These are phyloP conservation scores for Tolypocladium tundrense DNA, from an alignment of 2,329 filamentous ascomycete species.

Conservation along the genomic window DNA sequence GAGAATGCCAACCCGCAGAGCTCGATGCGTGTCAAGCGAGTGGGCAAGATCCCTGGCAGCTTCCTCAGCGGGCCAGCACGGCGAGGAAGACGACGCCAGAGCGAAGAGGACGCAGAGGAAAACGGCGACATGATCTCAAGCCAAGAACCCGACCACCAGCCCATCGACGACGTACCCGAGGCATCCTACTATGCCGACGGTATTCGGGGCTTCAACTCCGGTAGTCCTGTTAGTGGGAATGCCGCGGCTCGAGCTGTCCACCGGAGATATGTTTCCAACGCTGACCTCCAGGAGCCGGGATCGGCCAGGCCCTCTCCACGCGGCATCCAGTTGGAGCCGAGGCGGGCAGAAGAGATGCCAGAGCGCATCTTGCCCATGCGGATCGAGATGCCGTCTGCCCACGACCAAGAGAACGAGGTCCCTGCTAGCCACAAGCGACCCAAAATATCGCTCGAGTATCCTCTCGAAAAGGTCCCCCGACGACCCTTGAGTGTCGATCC, in stretches of 20 bases:
- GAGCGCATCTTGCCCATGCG: conserved; percentile 19
- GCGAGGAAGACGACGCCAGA: conserved; percentile 57
- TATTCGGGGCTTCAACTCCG: conserved; percentile 42
- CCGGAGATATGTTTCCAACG: conserved; percentile 27
- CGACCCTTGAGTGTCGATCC: conserved; percentile 38
- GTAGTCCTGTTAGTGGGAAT: conserved; percentile 45
- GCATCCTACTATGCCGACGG: conserved; percentile 34
- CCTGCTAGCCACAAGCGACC: conserved; percentile 57
- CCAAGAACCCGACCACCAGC: conserved; percentile 32
- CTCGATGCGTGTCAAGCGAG: conserved; percentile 67
- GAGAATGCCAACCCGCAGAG: conserved; percentile 59
- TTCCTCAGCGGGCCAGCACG: conserved; percentile 74
- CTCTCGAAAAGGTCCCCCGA: conserved; percentile 45
- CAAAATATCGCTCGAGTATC: conserved; percentile 43
- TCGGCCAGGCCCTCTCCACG: conserved; percentile 21
- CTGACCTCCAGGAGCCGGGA: conserved; percentile 21
- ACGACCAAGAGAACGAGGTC: conserved; percentile 80
- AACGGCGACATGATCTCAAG: conserved; percentile 28
- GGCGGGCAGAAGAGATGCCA: conserved; percentile 11
- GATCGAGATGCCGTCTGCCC: conserved; percentile 46
- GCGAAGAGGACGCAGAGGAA: conserved; percentile 52
- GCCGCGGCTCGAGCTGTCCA: conserved; percentile 31
- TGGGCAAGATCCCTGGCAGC: conserved; percentile 63
- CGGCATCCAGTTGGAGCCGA: conserved; percentile 8
- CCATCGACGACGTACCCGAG: conserved; percentile 25